These are phyloP conservation scores for Nakaseomyces nivariensis DNA, from an alignment of 1,139 yeast species.

Conservation along the genomic window DNA sequence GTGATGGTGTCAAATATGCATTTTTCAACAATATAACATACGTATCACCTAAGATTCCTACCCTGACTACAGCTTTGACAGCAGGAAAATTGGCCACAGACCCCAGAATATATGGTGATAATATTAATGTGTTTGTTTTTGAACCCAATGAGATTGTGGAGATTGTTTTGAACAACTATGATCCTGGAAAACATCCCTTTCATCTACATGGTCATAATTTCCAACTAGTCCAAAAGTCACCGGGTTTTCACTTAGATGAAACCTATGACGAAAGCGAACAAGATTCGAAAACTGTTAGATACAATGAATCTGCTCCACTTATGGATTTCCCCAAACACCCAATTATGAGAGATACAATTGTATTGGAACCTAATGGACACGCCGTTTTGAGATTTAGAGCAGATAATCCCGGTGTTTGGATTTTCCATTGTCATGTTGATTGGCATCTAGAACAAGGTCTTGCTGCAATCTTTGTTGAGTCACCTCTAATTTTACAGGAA, in stretches of 20 bases:
- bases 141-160: conserved; percentile 55
- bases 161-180: conserved; percentile 59
- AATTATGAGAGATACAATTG: conserved; percentile 53
- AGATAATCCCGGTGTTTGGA: conserved; percentile 77
- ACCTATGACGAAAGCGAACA: conserved; percentile 41
- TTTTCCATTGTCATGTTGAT: conserved; percentile 75
- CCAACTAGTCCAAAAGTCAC: conserved; percentile 57
- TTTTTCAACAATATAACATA: conserved; percentile 62
- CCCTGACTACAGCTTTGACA: conserved; percentile 48
- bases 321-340: conserved; percentile 50
- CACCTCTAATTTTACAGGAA: conserved; percentile 44
- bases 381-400: conserved; percentile 60
- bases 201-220: conserved; percentile 73
- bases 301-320: conserved; percentile 36
- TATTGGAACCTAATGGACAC: conserved; percentile 56
- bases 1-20: conserved; percentile 66
- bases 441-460: conserved; percentile 77
- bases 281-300: conserved; percentile 32
- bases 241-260: conserved; percentile 31
- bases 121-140: conserved; percentile 52
- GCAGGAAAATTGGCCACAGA: conserved; percentile 39
- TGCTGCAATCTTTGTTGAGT: conserved; percentile 57
- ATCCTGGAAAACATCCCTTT: conserved; percentile 73
- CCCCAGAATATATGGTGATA: conserved; percentile 52
- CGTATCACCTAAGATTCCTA: conserved; percentile 56